Conservation (phyloP, 768 basidiomycete species). For the Amanita exitialis region DNA sequence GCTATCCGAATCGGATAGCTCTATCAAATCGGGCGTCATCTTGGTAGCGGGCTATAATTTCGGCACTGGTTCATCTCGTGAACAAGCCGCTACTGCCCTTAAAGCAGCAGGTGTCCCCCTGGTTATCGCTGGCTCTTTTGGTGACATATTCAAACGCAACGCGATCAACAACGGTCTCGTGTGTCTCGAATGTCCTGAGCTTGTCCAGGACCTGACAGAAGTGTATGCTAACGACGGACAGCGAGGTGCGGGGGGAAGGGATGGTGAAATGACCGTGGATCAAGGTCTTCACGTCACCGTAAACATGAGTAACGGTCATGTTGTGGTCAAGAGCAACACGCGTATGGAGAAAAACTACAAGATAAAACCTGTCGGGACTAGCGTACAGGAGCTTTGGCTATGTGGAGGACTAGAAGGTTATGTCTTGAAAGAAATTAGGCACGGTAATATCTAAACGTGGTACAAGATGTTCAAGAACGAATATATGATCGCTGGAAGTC, state of each 20-base stretch:
- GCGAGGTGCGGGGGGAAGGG: conserved; percentile 68
- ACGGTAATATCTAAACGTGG: not conserved
- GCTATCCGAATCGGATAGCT: conserved; percentile 10
- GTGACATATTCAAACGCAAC: conserved; percentile 99
- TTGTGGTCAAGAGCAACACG: conserved; percentile 37
- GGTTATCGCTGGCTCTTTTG: conserved; percentile 96
- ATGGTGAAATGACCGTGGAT: conserved; percentile 81
- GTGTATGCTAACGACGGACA: conserved; percentile 63
- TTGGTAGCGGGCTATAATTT: conserved; percentile 96
- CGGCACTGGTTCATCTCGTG: conserved; percentile 95
- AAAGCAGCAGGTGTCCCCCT: conserved; percentile 89
- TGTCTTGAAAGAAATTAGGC: conserved; percentile 63
- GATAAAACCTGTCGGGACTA: conserved; percentile 75
- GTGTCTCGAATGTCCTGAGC: conserved; percentile 85
- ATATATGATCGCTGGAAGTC: no score
- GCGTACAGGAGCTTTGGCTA: conserved; percentile 97
- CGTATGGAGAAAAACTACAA: conserved; percentile 42
- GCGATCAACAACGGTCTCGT: conserved; percentile 98
- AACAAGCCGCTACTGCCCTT: conserved; percentile 97
- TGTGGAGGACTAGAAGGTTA: conserved; percentile 92
- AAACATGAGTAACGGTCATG: conserved; percentile 59
- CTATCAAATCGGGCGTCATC: conserved; percentile 52
- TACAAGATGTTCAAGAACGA: not conserved
- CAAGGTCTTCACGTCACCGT: conserved; percentile 55
- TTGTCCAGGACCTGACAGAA: conserved; percentile 76